These are phyloP conservation scores for Wallacemonas sp. DNA, from an alignment of 208 protist species.

Conservation along the genomic window DNA sequence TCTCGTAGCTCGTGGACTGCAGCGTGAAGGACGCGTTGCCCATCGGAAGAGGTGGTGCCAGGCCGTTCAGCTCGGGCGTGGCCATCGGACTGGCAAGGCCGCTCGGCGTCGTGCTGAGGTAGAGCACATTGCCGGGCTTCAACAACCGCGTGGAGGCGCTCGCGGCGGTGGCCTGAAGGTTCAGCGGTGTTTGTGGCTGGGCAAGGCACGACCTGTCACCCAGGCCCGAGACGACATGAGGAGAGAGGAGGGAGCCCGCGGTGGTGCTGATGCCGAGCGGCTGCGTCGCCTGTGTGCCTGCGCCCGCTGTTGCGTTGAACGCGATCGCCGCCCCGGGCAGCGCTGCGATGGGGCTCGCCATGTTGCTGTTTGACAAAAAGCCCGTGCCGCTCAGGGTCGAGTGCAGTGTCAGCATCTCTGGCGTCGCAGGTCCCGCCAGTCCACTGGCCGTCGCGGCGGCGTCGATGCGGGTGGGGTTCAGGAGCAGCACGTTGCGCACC, in stretches of 20 bases:
- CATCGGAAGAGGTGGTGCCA: not conserved
- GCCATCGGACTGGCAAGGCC: constrained; percentile 7
- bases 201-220: not conserved
- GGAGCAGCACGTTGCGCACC: constrained; percentile 78
- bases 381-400: not conserved
- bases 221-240: not conserved
- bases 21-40: constrained; percentile 72
- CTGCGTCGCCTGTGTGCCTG: not conserved
- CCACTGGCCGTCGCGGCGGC: constrained; percentile 1
- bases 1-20: constrained; percentile 74
- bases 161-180: not conserved
- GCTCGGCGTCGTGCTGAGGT: constrained; percentile 1
- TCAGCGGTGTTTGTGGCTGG: not conserved
- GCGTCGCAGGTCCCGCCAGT: not conserved
- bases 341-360: constrained; percentile 8
- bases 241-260: constrained; percentile 11
- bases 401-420: constrained; percentile 14
- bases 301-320: not conserved
- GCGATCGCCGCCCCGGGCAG: not conserved
- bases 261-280: not conserved
- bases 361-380: not conserved
- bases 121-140: constrained; percentile 1
- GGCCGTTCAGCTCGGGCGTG: not conserved
- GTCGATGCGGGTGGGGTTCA: constrained; percentile 57
- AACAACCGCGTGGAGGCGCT: not conserved